Conservation (phyloP, 1,284 basidiomycete species). For the Pseudozyma hubeiensis region DNA sequence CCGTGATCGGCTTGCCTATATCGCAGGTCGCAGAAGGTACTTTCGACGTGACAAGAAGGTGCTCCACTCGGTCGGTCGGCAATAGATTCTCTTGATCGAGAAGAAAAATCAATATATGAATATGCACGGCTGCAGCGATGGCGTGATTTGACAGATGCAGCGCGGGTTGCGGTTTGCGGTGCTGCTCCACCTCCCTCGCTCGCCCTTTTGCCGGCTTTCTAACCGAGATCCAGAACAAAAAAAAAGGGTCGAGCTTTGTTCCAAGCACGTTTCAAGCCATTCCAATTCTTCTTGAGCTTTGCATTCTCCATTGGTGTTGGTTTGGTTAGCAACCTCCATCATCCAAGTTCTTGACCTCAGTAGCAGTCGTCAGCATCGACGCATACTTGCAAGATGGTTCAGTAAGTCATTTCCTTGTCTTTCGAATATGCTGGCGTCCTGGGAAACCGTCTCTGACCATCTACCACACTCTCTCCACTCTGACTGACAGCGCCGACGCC, state of each 20-base stretch:
- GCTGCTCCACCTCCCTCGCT: not conserved
- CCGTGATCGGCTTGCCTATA: no score
- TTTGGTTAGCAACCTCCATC: not conserved
- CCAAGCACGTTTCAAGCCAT: not conserved
- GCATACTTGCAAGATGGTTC: slow-evolving; percentile 20
- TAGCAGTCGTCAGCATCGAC: not conserved
- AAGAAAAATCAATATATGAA: not conserved
- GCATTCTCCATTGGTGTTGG: not conserved
- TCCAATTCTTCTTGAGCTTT: not conserved
- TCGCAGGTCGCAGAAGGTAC: no score
- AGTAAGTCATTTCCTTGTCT: slow-evolving; percentile 5
- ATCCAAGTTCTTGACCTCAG: not conserved
- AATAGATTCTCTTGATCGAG: not conserved
- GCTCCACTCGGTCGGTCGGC: no score
- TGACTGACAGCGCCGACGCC: slow-evolving; percentile 70
- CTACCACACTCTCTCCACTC: not conserved
- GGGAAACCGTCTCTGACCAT: no score
- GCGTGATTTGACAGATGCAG: not conserved
- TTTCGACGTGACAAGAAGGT: no score
- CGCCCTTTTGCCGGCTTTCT: slow-evolving; percentile 5
- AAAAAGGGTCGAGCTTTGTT: no score
- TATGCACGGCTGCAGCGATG: not conserved
- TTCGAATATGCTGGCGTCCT: no score
- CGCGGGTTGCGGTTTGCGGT: no score
- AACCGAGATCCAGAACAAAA: not conserved